A percentile compares a stretch with the other conserved stretches of the same genome.
These are phyloP conservation scores for Zychaea mexicana DNA, from an alignment of 371 early-diverging fungal species.

Conservation along the genomic window DNA sequence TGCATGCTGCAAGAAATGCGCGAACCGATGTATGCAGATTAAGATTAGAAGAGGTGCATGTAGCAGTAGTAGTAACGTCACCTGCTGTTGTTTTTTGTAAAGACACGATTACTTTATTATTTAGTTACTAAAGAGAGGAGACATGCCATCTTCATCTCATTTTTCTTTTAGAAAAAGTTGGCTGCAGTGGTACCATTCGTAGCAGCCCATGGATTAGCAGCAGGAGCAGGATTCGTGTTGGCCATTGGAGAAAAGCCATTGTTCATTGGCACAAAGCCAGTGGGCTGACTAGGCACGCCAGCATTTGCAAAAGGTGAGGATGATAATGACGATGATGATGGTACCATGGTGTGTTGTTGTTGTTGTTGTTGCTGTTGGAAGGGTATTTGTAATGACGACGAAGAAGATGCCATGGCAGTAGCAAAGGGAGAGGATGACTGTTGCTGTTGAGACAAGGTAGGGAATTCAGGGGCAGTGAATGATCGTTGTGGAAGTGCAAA, in stretches of 20 bases:
- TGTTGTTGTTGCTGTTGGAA: slow-evolving; percentile 14
- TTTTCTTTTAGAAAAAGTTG: not conserved
- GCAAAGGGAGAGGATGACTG: slow-evolving; percentile 1
- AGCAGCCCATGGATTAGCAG: not conserved
- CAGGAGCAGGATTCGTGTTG: not conserved
- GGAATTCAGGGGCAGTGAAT: slow-evolving; percentile 10
- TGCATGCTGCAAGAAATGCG: too few relatives aligned
- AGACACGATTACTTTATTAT: too few relatives aligned
- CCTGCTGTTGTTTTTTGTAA: too few relatives aligned
- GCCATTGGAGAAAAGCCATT: slow-evolving; percentile 1
- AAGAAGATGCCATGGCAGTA: not conserved
- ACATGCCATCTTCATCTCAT: too few relatives aligned
- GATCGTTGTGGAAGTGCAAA: slow-evolving; percentile 9
- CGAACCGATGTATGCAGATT: too few relatives aligned
- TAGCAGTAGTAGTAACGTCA: too few relatives aligned
- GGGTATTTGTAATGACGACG: slow-evolving; percentile 11
- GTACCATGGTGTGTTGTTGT: not conserved
- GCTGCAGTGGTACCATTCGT: not conserved
- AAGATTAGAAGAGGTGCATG: too few relatives aligned
- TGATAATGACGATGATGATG: slow-evolving; percentile 13
- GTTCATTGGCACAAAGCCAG: slow-evolving; percentile 3
- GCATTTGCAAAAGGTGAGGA: not conserved
- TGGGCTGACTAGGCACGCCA: not conserved
- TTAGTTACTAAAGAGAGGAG: not conserved
- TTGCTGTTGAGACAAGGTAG: slow-evolving; percentile 8